phyloP scores from a whole-genome alignment of 2,329 filamentous ascomycete species.

The Metarhizium guizhouense region DNA sequence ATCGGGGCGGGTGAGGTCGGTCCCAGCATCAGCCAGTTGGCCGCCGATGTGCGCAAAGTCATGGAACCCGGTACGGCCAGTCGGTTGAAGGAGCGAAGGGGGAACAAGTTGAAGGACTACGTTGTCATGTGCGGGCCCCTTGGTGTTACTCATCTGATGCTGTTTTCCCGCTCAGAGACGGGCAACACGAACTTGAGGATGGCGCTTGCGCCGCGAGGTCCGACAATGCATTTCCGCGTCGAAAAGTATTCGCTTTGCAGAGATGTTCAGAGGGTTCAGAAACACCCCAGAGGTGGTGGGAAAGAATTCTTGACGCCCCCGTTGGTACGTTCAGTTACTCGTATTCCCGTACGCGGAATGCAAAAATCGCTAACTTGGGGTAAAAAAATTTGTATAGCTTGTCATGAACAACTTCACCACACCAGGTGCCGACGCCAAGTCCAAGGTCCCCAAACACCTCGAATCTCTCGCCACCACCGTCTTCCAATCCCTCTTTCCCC shows the following conservation, averaged over 20 bases:
- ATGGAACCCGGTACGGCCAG: constrained; percentile 95
- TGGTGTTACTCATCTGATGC: constrained; percentile 82
- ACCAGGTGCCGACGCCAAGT: constrained; percentile 47
- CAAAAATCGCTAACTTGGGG: constrained; percentile 9
- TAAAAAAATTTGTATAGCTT: constrained; percentile 39
- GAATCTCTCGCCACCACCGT: constrained; percentile 87
- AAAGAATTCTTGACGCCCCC: constrained; percentile 83
- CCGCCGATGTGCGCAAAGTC: constrained; percentile 81
- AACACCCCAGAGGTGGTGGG: constrained; percentile 70
- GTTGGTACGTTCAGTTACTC: constrained; percentile 41
- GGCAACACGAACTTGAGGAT: constrained; percentile 92
- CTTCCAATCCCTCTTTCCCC: constrained; percentile 93
- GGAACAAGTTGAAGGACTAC: constrained; percentile 85
- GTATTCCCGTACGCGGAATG: background rate
- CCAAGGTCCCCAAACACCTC: constrained; percentile 82
- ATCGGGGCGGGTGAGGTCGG: constrained; percentile 92
- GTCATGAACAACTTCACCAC: constrained; percentile 98
- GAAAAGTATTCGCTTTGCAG: constrained; percentile 92
- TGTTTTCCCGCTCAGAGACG: constrained; percentile 82
- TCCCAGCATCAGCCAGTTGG: constrained; percentile 81
- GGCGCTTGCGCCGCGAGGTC: constrained; percentile 78
- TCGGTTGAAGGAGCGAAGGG: constrained; percentile 78
- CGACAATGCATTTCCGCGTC: constrained; percentile 88
- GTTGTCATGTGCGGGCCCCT: constrained; percentile 91
- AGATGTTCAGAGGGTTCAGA: constrained; percentile 77